Evolutionary conservation across 805 yeast species (phyloP).

Genomic region (Schwanniomyces pseudopolymorphus): DNA sequence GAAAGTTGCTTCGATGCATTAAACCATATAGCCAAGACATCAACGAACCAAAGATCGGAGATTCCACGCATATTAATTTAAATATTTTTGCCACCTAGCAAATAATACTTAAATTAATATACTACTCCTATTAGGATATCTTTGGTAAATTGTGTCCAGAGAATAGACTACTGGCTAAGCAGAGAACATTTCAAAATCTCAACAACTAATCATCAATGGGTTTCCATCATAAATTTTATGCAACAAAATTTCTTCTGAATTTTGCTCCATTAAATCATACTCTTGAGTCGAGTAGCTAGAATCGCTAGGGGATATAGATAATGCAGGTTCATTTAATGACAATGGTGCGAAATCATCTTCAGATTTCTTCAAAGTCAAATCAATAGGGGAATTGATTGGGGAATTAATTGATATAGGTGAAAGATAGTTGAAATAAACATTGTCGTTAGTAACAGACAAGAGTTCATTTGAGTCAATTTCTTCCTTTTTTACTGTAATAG

Average conservation of each 20-base stretch:
- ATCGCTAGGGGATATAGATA: conserved; percentile 3
- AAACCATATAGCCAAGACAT: conserved; percentile 10
- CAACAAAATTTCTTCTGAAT: conserved; percentile 47
- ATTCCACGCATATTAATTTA: conserved; percentile 25
- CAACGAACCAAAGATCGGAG: conserved; percentile 4
- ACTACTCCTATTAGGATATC: conserved; percentile 10
- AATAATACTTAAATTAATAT: conserved; percentile 17
- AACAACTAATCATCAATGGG: conserved; percentile 5
- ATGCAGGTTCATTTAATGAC: conserved; percentile 6
- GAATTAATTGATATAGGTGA: conserved; percentile 45
- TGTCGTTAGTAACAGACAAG: conserved; percentile 10
- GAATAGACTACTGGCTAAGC: conserved; percentile 7
- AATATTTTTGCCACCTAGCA: conserved; percentile 11
- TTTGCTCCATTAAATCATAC: conserved; percentile 42
- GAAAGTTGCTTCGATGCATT: conserved; percentile 35
- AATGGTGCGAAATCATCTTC: conserved; percentile 10
- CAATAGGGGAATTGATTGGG: conserved; percentile 39
- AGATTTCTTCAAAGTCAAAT: conserved; percentile 30
- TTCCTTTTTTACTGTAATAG: conserved; percentile 3
- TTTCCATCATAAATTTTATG: conserved; percentile 9
- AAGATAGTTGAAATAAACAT: conserved; percentile 31
- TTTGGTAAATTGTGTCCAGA: neutral
- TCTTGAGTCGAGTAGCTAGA: conserved; percentile 10
- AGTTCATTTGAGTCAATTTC: conserved; percentile 8
- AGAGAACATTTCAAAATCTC: conserved; percentile 13